Evolutionary conservation across 768 basidiomycete species (phyloP), one percentile per base, ranked within the genome.

Genomic region (Boletellus ananiceps): DNA sequence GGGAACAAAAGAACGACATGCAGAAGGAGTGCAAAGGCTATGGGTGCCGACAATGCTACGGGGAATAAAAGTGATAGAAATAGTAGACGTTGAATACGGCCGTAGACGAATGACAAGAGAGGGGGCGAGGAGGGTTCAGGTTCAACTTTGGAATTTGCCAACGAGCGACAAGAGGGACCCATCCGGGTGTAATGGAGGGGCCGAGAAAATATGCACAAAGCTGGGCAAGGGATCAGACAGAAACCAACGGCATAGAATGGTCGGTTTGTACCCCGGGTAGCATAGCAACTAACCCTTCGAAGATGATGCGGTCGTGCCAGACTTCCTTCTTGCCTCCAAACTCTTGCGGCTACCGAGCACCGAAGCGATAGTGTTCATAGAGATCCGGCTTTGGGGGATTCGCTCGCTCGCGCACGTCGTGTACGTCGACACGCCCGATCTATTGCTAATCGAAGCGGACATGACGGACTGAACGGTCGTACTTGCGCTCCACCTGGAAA

Each of bases 401-500:
- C 46, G 56, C 36, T 65, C 62, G 39, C 60, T 65, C 19, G 56
- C 56, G 41, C 60, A 65, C 19, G 63, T 63, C 23, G 61, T 57
- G 21, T 65, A 63, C 14, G 62, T 65, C 18, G 62, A 64, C 42
- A 60, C 40, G 25, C 57, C 62, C 1, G 62, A 64, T 46, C 49
- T 49, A 15, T 63, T 63, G 46, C 62, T 65, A 5, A 60, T 44
- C 6, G 62, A 63, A 40, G 50, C 52, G n/a, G 62, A 65, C 35
- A 51, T 44, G 36, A 57, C 16, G 25, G 66, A 67, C 45, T 45
- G 61, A 33, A 61, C 50, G 5, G 65, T 63, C 9, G 66, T 68
- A 34, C 65, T 59, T n/a, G 63, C 51, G 47, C 66, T 67, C 66
- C 66, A 67, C 27, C 68, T 54, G 13, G 66, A 67, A 16, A 4